phyloP scores from a whole-genome alignment of 2,329 filamentous ascomycete species.

The Ophiostoma pallidulum region DNA sequence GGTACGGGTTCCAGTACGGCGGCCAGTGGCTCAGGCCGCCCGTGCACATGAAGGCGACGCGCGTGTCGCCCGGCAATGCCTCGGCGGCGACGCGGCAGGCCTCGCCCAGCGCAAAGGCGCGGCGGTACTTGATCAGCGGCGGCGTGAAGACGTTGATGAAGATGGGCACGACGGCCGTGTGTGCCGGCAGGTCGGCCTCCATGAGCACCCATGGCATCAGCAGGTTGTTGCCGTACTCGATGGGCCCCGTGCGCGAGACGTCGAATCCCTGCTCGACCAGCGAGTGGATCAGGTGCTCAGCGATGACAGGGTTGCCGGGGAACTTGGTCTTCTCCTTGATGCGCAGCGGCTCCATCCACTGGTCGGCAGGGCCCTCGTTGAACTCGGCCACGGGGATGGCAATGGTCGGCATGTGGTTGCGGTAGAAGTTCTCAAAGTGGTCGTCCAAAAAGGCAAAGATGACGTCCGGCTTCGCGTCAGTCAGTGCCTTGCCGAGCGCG shows the following conservation, averaged over 20 bases:
- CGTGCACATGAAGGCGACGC: constrained; percentile 15
- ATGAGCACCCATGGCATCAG: constrained; percentile 16
- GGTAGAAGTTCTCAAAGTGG: constrained; percentile 17
- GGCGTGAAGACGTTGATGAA: constrained; percentile 16
- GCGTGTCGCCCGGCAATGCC: constrained; percentile 8
- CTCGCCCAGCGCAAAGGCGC: constrained; percentile 23
- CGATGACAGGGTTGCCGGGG: constrained; percentile 12
- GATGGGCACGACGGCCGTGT: constrained; percentile 11
- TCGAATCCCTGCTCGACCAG: constrained; percentile 15
- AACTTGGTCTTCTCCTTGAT: constrained; percentile 13
- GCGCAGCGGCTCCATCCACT: constrained; percentile 16
- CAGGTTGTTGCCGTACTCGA: constrained; percentile 15
- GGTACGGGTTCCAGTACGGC: constrained; percentile 15
- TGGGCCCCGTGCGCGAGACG: constrained; percentile 12
- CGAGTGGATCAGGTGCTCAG: constrained; percentile 15
- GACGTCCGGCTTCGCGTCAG: constrained; percentile 13
- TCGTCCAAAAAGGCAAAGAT: constrained; percentile 16
- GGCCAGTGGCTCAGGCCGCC: constrained; percentile 15
- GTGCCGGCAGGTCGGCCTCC: constrained; percentile 12
- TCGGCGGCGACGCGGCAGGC: constrained; percentile 21
- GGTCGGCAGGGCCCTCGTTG: constrained; percentile 15
- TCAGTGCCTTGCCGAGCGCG: constrained; percentile 12
- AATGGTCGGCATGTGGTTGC: constrained; percentile 16
- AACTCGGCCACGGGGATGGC: constrained; percentile 12
- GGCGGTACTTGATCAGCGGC: constrained; percentile 19